Evolutionary conservation across 129 eudicot species (phyloP).

Genomic region (Centrapalus pauciflorus): DNA sequence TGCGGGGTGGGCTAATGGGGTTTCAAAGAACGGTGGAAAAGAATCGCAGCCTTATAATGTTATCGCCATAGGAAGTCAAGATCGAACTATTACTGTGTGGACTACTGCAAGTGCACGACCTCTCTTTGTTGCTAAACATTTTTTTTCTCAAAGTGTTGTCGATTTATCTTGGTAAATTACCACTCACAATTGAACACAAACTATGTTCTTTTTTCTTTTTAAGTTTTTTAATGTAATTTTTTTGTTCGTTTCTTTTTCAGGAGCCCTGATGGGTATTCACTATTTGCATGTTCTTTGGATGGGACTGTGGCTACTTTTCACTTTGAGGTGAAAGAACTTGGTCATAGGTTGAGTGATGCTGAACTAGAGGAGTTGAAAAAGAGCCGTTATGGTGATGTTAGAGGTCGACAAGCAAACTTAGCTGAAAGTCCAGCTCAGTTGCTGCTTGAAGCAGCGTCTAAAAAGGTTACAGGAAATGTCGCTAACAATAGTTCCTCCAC

Average conservation of each 20-base stretch:
- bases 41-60: constrained; percentile 88
- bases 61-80: constrained; percentile 98
- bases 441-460: constrained; percentile 89
- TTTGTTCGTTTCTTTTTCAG: constrained; percentile 32
- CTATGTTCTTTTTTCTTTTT: background rate
- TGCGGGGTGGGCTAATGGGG: constrained; percentile 87
- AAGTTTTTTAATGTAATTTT: background rate
- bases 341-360: constrained; percentile 62
- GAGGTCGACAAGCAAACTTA: constrained; percentile 79
- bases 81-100: constrained; percentile 97
- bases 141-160: constrained; percentile 90
- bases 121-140: constrained; percentile 94
- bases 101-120: constrained; percentile 99
- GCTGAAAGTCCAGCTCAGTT: constrained; percentile 96
- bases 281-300: constrained; percentile 94
- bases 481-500: constrained; percentile 31
- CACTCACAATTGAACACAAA: background rate
- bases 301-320: constrained; percentile 88
- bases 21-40: constrained; percentile 63
- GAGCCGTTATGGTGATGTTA: constrained; percentile 90
- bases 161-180: constrained; percentile 80
- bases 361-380: constrained; percentile 82
- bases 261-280: constrained; percentile 98
- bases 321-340: constrained; percentile 82
- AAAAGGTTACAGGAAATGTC: constrained; percentile 39